Conservation (phyloP, 176 grass and related monocot species). For the Musa itinerans region DNA sequence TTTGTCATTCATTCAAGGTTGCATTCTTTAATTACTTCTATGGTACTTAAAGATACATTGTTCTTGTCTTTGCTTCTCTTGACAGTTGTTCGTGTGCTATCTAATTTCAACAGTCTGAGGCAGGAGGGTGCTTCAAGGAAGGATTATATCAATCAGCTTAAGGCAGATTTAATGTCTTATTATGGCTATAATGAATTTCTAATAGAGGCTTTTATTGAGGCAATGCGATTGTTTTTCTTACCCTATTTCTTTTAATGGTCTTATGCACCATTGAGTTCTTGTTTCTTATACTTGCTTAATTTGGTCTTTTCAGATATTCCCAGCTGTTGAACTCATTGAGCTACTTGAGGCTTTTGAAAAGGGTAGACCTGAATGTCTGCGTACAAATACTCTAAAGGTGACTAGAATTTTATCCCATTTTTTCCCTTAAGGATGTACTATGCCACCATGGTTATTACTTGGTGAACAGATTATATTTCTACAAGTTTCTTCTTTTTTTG, state of each 20-base stretch:
- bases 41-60: slow-evolving; percentile 4
- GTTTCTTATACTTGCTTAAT: not conserved
- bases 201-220: slow-evolving; percentile 70
- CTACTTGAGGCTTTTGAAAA: slow-evolving; percentile 91
- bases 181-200: slow-evolving; percentile 98
- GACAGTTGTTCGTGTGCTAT: slow-evolving; percentile 82
- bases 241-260: slow-evolving; percentile 11
- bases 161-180: slow-evolving; percentile 77
- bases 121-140: slow-evolving; percentile 70
- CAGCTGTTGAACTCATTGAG: slow-evolving; percentile 83
- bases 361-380: slow-evolving; percentile 75
- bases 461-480: not conserved
- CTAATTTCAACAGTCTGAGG: slow-evolving; percentile 77
- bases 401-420: not conserved
- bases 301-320: slow-evolving; percentile 58
- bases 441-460: not conserved
- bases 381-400: slow-evolving; percentile 96
- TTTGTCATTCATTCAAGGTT: slow-evolving; percentile 8
- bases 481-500: slow-evolving; percentile 3
- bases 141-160: slow-evolving; percentile 75
- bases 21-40: not conserved
- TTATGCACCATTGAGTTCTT: not conserved
- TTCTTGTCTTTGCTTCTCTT: slow-evolving; percentile 12
- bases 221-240: slow-evolving; percentile 13
- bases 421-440: not conserved